Base-by-base conservation (phyloP, 2,329 filamentous ascomycete species). In the Phaeomoniella chlamydospora region DNA sequence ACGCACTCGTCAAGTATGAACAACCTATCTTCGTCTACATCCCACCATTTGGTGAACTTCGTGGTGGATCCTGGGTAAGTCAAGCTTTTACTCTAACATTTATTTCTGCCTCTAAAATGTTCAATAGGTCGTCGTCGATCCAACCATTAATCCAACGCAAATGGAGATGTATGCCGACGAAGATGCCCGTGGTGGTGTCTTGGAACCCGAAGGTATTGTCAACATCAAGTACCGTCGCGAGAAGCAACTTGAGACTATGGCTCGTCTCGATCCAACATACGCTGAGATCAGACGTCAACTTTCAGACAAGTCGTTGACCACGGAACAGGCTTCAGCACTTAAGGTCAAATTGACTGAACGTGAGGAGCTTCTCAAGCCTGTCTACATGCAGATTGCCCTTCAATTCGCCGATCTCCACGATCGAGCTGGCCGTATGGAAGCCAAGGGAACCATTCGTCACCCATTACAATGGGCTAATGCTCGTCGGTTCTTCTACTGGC, bases 131-230 rank as follows among this genome's bases (percentile, higher is more conserved):
- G 90, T 98, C 36, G 85, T 98, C 44, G 90, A 98, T 57, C 90
- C 90, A 34, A 96, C 90, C 45, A 98, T 98, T 69, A 96, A 98
- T 70, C 77, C 86, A 13, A 75, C 83, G 33, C 80, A 77, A 53
- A 98, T 98, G 90, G 90, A 98, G 63, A 98, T 98, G 90, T 98
- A 98, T 58, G 90, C 90, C 38, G 90, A 98, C 53, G 78, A 82
- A 45, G 88, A 98, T 46, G 71, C 90, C 38, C 90, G 90, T 42
- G 90, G 88, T 64, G 90, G 90, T 79, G 87, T 98, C 33, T 74
- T 98, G 43, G 90, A 98, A 62, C 90, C 90, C 5, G 90, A 98
- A 59, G 90, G 90, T 67, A 96, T 96, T 54, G 79, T 98, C 39
- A 86, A 86, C 59, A 96, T 98, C 75, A 98, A 96, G 66, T 98